A percentile compares a stretch with the other conserved stretches of the same genome.
These are phyloP conservation scores for Cantharellus anzutake DNA, from an alignment of 768 basidiomycete genomes.

Conservation along the genomic window DNA sequence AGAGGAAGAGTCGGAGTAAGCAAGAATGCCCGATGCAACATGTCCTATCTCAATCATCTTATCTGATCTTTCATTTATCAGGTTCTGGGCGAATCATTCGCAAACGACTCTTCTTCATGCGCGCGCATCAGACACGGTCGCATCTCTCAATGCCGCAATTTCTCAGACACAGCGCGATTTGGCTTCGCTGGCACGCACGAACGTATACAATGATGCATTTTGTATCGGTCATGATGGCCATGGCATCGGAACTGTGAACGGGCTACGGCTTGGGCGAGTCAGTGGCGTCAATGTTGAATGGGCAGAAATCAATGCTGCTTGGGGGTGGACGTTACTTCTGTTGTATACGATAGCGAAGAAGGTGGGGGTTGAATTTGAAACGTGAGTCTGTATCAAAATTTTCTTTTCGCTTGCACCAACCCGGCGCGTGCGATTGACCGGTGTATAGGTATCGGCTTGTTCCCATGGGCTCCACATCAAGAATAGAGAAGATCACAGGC, in stretches of 20 bases:
- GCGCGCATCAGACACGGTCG: conserved; percentile 4
- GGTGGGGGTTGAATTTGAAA: conserved; percentile 72
- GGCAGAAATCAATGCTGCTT: conserved; percentile 97
- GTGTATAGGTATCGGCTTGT: conserved; percentile 60
- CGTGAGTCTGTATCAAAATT: conserved; percentile 27
- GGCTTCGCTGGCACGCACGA: conserved; percentile 64
- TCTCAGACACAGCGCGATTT: conserved; percentile 11
- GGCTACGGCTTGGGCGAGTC: conserved; percentile 75
- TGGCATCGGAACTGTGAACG: conserved; percentile 95
- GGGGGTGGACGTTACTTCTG: conserved; percentile 88
- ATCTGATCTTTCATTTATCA: neutral
- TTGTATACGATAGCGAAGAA: conserved; percentile 84
- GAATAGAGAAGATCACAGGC: conserved; percentile 57
- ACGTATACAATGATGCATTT: conserved; percentile 91
- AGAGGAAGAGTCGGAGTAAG: conserved; percentile 68
- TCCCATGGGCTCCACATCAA: conserved; percentile 89
- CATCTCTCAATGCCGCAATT: conserved; percentile 1
- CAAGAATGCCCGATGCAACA: conserved; percentile 7
- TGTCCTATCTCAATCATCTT: neutral
- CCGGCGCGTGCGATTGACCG: neutral
- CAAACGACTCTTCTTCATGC: neutral
- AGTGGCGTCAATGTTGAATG: conserved; percentile 83
- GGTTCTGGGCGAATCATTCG: conserved; percentile 9
- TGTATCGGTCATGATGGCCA: conserved; percentile 80
- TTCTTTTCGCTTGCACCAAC: neutral